Evolutionary conservation across 2,329 filamentous ascomycete species (phyloP).

Genomic region (Colletotrichum somersetense): DNA sequence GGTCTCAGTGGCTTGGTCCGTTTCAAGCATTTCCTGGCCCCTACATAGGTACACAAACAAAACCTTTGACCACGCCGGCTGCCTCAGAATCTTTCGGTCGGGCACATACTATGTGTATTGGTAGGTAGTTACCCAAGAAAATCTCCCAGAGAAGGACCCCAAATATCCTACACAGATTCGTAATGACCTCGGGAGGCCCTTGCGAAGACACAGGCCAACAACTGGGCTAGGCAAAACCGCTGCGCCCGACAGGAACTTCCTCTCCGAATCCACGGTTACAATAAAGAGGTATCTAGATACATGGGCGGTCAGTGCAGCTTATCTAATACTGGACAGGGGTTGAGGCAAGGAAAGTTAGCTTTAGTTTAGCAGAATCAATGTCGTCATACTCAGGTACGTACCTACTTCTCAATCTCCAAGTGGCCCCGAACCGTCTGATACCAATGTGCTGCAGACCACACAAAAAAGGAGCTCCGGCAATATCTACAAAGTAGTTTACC

Average conservation of each 20-base stretch:
- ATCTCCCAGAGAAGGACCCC: background rate
- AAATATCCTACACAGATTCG: background rate
- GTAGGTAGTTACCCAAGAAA: background rate
- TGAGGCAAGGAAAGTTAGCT: slow-evolving; percentile 1
- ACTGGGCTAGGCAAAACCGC: slow-evolving; percentile 9
- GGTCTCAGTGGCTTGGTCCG: background rate
- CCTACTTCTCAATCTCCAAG: slow-evolving; percentile 6
- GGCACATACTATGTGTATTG: background rate
- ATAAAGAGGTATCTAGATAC: too few relatives aligned
- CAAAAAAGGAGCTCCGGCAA: background rate
- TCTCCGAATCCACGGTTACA: background rate
- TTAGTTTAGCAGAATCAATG: slow-evolving; percentile 22
- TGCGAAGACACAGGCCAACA: background rate
- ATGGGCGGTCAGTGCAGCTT: background rate
- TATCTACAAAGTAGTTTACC: background rate
- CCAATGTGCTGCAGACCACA: slow-evolving; percentile 2
- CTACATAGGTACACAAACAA: background rate
- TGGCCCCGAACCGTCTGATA: background rate
- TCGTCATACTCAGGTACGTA: slow-evolving; percentile 22
- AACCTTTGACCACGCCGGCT: background rate
- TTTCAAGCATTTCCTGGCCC: background rate
- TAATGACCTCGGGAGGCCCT: background rate
- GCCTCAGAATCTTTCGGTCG: background rate
- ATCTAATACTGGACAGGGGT: background rate
- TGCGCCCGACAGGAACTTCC: background rate